Base-by-base conservation (phyloP, 257 asterid genomes). In the Nicotiana noctiflora region DNA sequence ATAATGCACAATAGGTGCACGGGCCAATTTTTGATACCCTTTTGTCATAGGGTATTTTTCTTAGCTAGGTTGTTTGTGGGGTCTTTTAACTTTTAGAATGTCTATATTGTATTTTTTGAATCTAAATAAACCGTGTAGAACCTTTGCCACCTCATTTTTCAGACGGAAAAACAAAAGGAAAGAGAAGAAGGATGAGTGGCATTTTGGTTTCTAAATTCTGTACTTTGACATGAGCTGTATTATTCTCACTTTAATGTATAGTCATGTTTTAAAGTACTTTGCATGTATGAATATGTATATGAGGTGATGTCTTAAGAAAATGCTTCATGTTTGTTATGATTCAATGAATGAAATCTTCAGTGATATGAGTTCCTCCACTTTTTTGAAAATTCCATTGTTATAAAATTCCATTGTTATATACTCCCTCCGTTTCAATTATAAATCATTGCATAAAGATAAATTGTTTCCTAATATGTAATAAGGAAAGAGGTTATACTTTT, bases 81-180 rank as follows among this genome's bases (percentile, higher is more conserved):
- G 55, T 37, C 78, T 51, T 34, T 49, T 27, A 25, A 9, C 31
- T 83, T 77, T 68, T 37, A 51, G 55, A 76, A 80, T 80, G 80
- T 44, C 5, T n/a, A 37, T 62, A 37, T 15, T 59, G 72, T 34
- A 67, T 66, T 59, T 7, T 65, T 6, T 52, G 63, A 51, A 67
- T 11, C 25, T 49, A 31, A 70, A 82, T 77, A 82, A 59, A 67
- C 19, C 51, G n/a, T 79, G 81, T 82, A 56, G 75, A 65, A 75
- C 86, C 79, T 84, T 83, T 87, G 89, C 82, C 86, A 81, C 83
- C 87, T 77, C 83, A 75, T 49, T 68, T 53, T 53, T 64, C 61
- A 61, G 40, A 15, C 57, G 6, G 34, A 27, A 49, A 61, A 18
- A 3, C 4, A 5, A 25, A 10, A 49, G 23, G 52, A 40, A 21